Conservation (phyloP, 75 land plant genomes). For the Cupressus sempervirens region DNA sequence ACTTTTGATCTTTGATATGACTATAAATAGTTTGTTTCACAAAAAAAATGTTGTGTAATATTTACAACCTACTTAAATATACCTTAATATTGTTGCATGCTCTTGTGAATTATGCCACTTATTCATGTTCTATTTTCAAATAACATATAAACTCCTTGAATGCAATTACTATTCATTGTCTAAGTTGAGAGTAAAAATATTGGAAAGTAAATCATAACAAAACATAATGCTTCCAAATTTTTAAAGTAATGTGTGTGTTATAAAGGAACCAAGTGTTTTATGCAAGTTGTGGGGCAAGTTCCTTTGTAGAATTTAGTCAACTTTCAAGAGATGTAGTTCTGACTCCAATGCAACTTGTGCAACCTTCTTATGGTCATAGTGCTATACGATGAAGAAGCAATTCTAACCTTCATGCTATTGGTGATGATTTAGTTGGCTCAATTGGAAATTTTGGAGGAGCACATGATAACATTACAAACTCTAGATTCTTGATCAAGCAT, state of each 20-base stretch:
- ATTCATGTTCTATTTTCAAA: too few relatives aligned
- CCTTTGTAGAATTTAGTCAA: constrained; percentile 59
- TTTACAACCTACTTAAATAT: background rate
- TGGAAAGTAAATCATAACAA: too few relatives aligned
- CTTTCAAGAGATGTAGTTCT: constrained; percentile 69
- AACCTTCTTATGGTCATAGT: too few relatives aligned
- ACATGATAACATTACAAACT: constrained; percentile 70
- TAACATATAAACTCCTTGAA: background rate
- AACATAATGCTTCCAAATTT: too few relatives aligned
- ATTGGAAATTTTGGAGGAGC: constrained; percentile 35
- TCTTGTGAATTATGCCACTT: background rate
- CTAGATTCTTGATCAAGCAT: constrained; percentile 87
- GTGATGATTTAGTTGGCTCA: constrained; percentile 66
- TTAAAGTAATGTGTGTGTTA: background rate
- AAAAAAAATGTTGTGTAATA: background rate
- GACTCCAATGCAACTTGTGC: constrained; percentile 63
- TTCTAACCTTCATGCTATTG: constrained; percentile 80
- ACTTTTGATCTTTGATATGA: background rate
- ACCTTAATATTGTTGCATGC: background rate
- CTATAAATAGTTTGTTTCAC: background rate
- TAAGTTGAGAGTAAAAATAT: too few relatives aligned
- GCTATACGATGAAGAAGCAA: constrained; percentile 88
- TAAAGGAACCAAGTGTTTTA: too few relatives aligned
- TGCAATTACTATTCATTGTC: background rate
- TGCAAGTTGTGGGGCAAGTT: constrained; percentile 58